phyloP scores from a whole-genome alignment of 2,329 filamentous ascomycete species.

The Fonsecaea pugnacius region DNA sequence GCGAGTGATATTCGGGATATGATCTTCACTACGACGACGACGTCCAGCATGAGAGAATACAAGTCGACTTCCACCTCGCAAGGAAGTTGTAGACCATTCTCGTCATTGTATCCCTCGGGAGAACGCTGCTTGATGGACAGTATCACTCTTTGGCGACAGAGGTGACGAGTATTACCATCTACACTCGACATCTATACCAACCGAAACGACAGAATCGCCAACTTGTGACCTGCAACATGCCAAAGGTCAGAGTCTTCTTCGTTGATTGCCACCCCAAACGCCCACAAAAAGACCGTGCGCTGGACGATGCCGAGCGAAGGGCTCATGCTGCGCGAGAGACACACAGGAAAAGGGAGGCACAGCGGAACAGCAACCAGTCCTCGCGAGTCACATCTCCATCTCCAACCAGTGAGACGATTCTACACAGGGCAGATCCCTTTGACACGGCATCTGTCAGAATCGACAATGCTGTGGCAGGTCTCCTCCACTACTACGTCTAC shows the following conservation, averaged over 20 bases:
- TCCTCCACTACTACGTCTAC: constrained; percentile 21
- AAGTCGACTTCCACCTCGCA: not conserved
- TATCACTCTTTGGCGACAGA: not conserved
- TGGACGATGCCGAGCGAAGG: not conserved
- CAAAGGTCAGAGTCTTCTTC: constrained; percentile 1
- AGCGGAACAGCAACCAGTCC: not conserved
- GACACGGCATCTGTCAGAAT: constrained; percentile 2
- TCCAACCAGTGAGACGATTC: not conserved
- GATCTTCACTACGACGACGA: not conserved
- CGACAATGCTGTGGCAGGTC: constrained; percentile 2
- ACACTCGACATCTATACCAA: not conserved
- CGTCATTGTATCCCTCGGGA: not conserved
- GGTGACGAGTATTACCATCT: not conserved
- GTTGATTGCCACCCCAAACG: not conserved
- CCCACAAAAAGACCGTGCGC: not conserved
- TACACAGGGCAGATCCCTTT: constrained; percentile 6
- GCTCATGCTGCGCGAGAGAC: not conserved
- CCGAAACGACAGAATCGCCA: not conserved
- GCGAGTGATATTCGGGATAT: not conserved
- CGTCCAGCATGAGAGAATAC: not conserved
- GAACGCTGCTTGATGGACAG: not conserved
- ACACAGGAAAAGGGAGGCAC: not conserved
- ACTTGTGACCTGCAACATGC: not conserved
- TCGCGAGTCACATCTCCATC: not conserved
- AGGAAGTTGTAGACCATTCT: not conserved